phyloP scores from a whole-genome alignment of 495 filamentous ascomycete species.

The Penicillium samsonianum region DNA sequence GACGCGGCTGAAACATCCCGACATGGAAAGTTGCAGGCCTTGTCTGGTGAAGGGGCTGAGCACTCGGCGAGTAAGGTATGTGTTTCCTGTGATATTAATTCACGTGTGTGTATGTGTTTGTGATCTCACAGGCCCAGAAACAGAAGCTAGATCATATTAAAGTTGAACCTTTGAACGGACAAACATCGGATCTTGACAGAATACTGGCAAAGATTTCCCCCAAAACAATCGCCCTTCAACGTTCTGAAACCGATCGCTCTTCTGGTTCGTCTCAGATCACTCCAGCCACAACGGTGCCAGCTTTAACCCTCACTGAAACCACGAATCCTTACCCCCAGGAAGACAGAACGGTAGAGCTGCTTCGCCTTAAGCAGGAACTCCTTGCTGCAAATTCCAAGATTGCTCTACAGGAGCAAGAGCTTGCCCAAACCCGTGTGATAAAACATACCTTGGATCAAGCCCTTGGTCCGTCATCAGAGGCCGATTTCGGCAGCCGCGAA shows the following conservation, averaged over 20 bases:
- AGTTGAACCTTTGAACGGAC: slow-evolving; percentile 23
- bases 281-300: slow-evolving; percentile 47
- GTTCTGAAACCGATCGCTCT: slow-evolving; percentile 49
- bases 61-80: slow-evolving; percentile 41
- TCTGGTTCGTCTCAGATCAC: slow-evolving; percentile 58
- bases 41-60: slow-evolving; percentile 23
- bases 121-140: slow-evolving; percentile 53
- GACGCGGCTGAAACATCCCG: slow-evolving; percentile 42
- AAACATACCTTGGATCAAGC: slow-evolving; percentile 76
- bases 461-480: slow-evolving; percentile 62
- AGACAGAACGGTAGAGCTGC: slow-evolving; percentile 48
- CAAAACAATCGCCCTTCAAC: slow-evolving; percentile 25
- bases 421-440: slow-evolving; percentile 73
- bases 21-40: slow-evolving; percentile 38
- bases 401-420: slow-evolving; percentile 78
- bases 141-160: slow-evolving; percentile 50
- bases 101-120: background rate
- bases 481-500: slow-evolving; percentile 52
- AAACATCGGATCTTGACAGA: slow-evolving; percentile 40
- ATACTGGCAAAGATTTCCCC: slow-evolving; percentile 42
- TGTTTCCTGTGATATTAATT: background rate
- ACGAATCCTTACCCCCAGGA: slow-evolving; percentile 21
- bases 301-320: slow-evolving; percentile 37
- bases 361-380: slow-evolving; percentile 70
- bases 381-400: slow-evolving; percentile 78